These are phyloP conservation scores for Umbelopsis ramanniana DNA, from an alignment of 192 early-diverging fungal species.

Conservation along the genomic window DNA sequence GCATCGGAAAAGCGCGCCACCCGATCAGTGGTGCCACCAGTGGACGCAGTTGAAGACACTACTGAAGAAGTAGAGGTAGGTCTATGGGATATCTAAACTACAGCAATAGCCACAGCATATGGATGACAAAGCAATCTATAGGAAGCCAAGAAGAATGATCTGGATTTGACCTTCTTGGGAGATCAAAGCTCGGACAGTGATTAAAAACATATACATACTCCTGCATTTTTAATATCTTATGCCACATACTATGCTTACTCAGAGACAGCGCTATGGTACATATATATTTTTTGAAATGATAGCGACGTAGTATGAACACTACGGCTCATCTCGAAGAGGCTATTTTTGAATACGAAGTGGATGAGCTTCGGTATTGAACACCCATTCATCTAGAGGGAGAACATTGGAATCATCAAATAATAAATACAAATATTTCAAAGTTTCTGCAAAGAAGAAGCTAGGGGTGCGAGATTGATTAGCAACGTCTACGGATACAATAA, in stretches of 20 bases:
- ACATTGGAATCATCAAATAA: slow-evolving; percentile 70
- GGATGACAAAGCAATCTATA: not conserved
- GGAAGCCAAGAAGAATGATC: slow-evolving; percentile 20
- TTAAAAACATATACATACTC: not conserved
- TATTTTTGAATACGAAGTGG: slow-evolving; percentile 58
- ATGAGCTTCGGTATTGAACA: slow-evolving; percentile 96
- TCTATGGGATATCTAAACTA: not conserved
- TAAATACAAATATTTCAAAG: slow-evolving; percentile 94
- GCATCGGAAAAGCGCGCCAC: slow-evolving; percentile 21
- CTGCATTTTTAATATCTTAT: not conserved
- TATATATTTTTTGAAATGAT: not conserved
- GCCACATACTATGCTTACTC: not conserved
- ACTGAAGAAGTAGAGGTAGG: slow-evolving; percentile 23
- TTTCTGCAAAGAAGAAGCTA: slow-evolving; percentile 93
- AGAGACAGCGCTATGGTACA: not conserved
- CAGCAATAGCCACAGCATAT: too few relatives aligned
- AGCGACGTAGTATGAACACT: not conserved
- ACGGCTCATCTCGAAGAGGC: not conserved
- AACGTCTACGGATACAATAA: not conserved
- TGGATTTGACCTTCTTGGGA: slow-evolving; percentile 30
- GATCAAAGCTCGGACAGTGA: slow-evolving; percentile 27
- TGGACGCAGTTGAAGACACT: slow-evolving; percentile 25
- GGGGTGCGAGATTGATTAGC: not conserved
- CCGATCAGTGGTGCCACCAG: slow-evolving; percentile 27
- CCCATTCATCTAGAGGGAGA: slow-evolving; percentile 79